Conservation (phyloP, 345 rosid genomes). For the Populus tremula region DNA sequence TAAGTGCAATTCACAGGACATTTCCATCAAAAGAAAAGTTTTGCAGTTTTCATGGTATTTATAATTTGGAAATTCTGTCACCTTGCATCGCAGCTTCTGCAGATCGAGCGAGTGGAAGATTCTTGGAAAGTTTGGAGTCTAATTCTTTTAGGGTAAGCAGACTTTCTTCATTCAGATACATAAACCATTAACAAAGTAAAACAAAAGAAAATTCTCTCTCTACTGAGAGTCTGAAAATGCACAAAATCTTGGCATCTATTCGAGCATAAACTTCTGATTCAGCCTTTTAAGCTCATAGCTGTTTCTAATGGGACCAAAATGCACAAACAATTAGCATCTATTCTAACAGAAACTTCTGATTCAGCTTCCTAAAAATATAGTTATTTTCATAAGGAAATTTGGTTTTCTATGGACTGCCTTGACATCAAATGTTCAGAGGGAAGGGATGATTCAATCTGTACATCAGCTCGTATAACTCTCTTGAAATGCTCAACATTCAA, state of each 20-base stretch:
- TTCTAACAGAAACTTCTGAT: too few relatives aligned
- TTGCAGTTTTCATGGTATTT: not conserved
- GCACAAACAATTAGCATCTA: too few relatives aligned
- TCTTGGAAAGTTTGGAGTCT: slow-evolving; percentile 67
- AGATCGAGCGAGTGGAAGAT: slow-evolving; percentile 61
- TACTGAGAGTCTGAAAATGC: not conserved
- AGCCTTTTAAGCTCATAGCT: not conserved
- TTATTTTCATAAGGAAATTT: slow-evolving; percentile 43
- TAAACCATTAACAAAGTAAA: not conserved
- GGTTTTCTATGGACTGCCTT: slow-evolving; percentile 49
- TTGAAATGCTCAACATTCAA: slow-evolving; percentile 67
- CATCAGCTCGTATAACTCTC: slow-evolving; percentile 54
- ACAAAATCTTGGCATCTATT: not conserved
- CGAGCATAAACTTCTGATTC: not conserved
- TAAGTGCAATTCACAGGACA: slow-evolving; percentile 29
- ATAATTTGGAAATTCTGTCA: not conserved
- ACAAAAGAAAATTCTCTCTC: not conserved
- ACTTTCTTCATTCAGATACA: slow-evolving; percentile 63
- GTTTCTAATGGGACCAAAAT: too few relatives aligned
- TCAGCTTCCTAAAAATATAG: not conserved
- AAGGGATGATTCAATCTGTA: slow-evolving; percentile 60
- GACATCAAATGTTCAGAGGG: slow-evolving; percentile 68
- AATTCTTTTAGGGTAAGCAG: slow-evolving; percentile 59
- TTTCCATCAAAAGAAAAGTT: not conserved
- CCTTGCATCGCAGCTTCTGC: slow-evolving; percentile 82